Conservation (phyloP, 441 rosid genomes). For the Bruguiera hainesii region DNA sequence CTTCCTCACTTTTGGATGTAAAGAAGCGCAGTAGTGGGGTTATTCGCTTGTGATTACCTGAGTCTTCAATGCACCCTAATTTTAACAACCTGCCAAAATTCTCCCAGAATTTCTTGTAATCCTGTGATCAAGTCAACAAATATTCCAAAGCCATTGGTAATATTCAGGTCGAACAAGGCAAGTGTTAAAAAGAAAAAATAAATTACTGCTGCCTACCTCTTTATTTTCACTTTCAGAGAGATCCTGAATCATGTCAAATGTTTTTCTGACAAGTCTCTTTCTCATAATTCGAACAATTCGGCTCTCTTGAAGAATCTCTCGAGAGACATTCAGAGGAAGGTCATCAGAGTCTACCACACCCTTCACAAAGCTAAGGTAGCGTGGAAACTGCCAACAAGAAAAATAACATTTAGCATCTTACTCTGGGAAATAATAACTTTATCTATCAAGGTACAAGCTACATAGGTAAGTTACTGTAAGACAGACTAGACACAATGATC, state of each 20-base stretch:
- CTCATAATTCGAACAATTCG: conserved; percentile 97
- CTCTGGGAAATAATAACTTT: neutral
- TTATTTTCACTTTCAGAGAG: conserved; percentile 79
- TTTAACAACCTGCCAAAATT: conserved; percentile 87
- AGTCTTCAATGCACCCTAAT: conserved; percentile 91
- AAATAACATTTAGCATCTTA: neutral
- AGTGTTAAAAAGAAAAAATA: neutral
- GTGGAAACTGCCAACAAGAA: conserved; percentile 63
- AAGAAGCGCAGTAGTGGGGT: conserved; percentile 74
- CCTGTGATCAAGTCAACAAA: conserved; percentile 43
- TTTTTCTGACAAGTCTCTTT: conserved; percentile 91
- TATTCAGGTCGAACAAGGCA: neutral
- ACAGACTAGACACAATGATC: no score
- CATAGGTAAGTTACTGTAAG: no score
- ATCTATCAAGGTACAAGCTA: no score
- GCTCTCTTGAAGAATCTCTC: conserved; percentile 98
- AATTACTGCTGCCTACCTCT: conserved; percentile 50
- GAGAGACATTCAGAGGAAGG: conserved; percentile 95
- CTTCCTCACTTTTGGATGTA: conserved; percentile 89
- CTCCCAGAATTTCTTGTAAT: conserved; percentile 98
- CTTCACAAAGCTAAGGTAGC: conserved; percentile 94
- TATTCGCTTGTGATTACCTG: conserved; percentile 90
- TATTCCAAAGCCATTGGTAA: conserved; percentile 1
- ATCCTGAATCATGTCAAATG: conserved; percentile 97
- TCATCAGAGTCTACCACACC: conserved; percentile 96